Conservation (phyloP, 2,329 filamentous ascomycete genomes). For the Monilinia laxa region DNA sequence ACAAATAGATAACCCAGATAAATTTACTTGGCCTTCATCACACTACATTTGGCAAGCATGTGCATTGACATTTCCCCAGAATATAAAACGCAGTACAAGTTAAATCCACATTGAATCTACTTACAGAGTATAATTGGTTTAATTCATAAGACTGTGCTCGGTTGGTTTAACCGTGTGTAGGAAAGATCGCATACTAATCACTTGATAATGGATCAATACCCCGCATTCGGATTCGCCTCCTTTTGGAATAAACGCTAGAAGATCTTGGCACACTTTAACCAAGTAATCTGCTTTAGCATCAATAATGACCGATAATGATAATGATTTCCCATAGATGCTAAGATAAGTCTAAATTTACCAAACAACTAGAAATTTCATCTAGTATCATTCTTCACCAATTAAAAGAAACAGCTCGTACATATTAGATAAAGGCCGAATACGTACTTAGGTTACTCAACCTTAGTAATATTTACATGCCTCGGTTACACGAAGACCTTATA, state of each 20-base stretch:
- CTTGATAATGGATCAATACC: neutral
- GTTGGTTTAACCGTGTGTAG: neutral
- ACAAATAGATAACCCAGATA: constrained; percentile 1
- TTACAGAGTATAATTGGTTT: neutral
- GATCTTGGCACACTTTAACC: neutral
- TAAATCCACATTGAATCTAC: neutral
- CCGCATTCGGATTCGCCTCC: neutral
- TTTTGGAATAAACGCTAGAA: neutral
- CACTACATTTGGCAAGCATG: neutral
- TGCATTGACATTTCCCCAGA: constrained; percentile 5
- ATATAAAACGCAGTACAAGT: neutral
- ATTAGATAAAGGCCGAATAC: too few relatives aligned
- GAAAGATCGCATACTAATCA: neutral
- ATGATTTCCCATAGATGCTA: neutral
- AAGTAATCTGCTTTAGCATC: too few relatives aligned
- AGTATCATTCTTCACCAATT: too few relatives aligned
- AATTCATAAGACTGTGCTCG: neutral
- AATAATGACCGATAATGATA: neutral
- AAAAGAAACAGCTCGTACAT: too few relatives aligned
- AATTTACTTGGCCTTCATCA: constrained; percentile 15
- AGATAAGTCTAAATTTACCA: too few relatives aligned
- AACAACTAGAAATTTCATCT: too few relatives aligned
- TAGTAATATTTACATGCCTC: too few relatives aligned
- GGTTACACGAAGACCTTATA: too few relatives aligned
- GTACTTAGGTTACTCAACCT: too few relatives aligned